Base-by-base conservation (phyloP, 129 eudicot genomes). In the Ambrosia trifida region DNA sequence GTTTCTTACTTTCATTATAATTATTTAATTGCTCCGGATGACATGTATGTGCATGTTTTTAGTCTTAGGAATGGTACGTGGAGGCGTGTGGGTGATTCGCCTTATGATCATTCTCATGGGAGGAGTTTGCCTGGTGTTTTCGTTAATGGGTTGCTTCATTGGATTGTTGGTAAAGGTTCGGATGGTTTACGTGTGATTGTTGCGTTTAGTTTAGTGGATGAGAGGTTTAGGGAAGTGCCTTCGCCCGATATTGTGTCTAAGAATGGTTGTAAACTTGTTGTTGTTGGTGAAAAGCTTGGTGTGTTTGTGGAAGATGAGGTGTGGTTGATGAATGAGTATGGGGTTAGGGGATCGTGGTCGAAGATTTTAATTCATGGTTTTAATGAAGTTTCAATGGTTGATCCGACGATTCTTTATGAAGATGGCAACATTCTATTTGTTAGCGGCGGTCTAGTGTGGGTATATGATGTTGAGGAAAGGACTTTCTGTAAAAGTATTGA, bases 141-240 rank as follows among this genome's bases (percentile, higher is more conserved):
- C 16, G 78, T 80, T 31, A 81, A 79, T 65, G 96, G 95, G 10
- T 51, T 64, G 60, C 57, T 87, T 45, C 91, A 85, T 75, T 87
- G 91, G 88, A 12, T 86, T 19, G 87, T 61, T 54, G 47, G 38
- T 2, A 77, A 65, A 54, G 61, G 56, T 12, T 33, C 13, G 5
- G 61, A 57, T 41, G 4, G 31, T 17, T 3, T 45, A 7, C 74
- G 72, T 11, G 73, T 81, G 18, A 79, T 85, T 44, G 79, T 65
- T 19, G 86, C 84, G 6, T 90, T 90, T 78, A 68, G 78, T 77
- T 31, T 90, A 68, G 65, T 66, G 0, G 45, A 75, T 49, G 96
- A 90, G 69, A 70, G 7, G 16, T 90, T 87, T 30, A 20, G 14
- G 2, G 79, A 83, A 67, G 45, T 87, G 20, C 59, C 83, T 7